Evolutionary conservation across 1,284 basidiomycete genomes (phyloP).

Genomic region (Ceratobasidium sp.): DNA sequence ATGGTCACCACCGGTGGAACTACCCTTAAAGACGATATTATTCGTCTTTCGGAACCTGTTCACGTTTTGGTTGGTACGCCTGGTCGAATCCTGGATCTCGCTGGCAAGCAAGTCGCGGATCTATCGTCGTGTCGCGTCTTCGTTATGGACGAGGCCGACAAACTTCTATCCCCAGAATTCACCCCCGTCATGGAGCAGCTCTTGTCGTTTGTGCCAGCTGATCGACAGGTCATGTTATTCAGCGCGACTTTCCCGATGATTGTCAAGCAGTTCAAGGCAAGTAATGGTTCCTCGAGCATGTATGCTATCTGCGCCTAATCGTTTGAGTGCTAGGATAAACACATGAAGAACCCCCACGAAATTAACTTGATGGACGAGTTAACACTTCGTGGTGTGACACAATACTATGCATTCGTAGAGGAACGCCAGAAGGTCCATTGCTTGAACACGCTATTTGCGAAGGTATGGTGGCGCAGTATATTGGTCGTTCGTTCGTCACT

Average conservation of each 20-base stretch:
- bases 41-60: constrained; percentile 90
- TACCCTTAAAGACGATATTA: constrained; percentile 97
- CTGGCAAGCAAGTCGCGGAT: constrained; percentile 94
- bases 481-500: constrained; percentile 28
- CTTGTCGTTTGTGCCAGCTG: constrained; percentile 84
- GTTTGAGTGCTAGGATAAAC: constrained; percentile 78
- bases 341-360: constrained; percentile 97
- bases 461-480: constrained; percentile 64
- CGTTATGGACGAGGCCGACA: constrained; percentile 99
- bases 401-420: constrained; percentile 99
- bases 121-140: constrained; percentile 95
- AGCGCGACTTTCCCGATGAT: constrained; percentile 99
- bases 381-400: constrained; percentile 97
- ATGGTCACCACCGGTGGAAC: constrained; percentile 99
- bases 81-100: constrained; percentile 94
- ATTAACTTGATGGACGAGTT: constrained; percentile 99
- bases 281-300: constrained; percentile 50
- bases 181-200: constrained; percentile 99
- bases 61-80: constrained; percentile 98
- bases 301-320: constrained; percentile 21
- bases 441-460: constrained; percentile 96
- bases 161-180: constrained; percentile 97
- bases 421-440: constrained; percentile 99
- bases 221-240: constrained; percentile 98
- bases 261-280: constrained; percentile 98